phyloP scores from a whole-genome alignment of 116 monocot species.

The Cymodocea nodosa region DNA sequence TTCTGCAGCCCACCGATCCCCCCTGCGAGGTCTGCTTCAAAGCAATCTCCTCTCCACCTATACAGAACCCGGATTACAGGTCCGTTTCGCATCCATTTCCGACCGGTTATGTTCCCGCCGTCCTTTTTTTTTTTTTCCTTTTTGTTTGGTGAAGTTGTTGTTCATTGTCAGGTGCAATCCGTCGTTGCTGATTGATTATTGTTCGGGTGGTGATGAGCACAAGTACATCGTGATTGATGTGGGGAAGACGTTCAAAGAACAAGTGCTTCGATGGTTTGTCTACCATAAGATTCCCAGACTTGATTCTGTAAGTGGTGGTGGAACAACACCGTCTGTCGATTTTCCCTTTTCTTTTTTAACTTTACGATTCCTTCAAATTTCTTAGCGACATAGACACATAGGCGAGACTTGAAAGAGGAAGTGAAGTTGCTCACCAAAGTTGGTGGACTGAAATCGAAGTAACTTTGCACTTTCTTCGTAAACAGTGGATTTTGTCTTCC shows the following conservation, averaged over 20 bases:
- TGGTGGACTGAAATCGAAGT: neutral
- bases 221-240: slow-evolving; percentile 80
- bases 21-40: slow-evolving; percentile 69
- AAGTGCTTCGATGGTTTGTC: slow-evolving; percentile 92
- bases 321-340: neutral
- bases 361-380: neutral
- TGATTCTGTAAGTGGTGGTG: slow-evolving; percentile 65
- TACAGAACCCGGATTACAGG: slow-evolving; percentile 75
- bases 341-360: neutral
- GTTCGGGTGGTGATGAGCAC: slow-evolving; percentile 29
- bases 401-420: too few relatives aligned
- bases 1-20: slow-evolving; percentile 50
- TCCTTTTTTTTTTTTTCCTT: too few relatives aligned
- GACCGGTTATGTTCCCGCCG: neutral
- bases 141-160: neutral
- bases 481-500: too few relatives aligned
- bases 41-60: slow-evolving; percentile 44
- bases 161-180: slow-evolving; percentile 75
- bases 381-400: neutral
- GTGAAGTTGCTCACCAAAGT: neutral
- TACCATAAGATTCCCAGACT: slow-evolving; percentile 72
- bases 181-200: slow-evolving; percentile 81
- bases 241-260: slow-evolving; percentile 89
- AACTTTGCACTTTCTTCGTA: too few relatives aligned
- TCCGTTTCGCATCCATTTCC: neutral